A percentile compares a stretch with the other conserved stretches of the same genome.
Evolutionary conservation across 1,139 yeast genomes (phyloP).

Genomic region (Pichia sp.): DNA sequence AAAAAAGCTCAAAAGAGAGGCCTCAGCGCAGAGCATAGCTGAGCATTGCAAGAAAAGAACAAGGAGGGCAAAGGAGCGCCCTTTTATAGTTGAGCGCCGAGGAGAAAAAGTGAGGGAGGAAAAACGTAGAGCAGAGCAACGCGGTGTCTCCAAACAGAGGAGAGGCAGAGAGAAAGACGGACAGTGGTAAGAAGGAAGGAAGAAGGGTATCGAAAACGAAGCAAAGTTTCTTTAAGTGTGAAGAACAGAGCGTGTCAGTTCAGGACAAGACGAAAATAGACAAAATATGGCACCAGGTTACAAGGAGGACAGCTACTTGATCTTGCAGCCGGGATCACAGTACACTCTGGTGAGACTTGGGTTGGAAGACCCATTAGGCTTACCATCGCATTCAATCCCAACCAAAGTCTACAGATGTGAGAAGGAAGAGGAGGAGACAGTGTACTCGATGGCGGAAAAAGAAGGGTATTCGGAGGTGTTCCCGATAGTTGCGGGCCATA

Average conservation of each 20-base stretch:
- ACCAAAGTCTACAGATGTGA: conserved; percentile 63
- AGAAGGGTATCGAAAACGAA: neutral
- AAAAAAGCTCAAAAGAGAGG: conserved; percentile 26
- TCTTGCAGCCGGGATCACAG: conserved; percentile 79
- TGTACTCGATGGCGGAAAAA: neutral
- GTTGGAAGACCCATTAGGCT: conserved; percentile 68
- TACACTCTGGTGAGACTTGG: conserved; percentile 78
- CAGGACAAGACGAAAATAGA: neutral
- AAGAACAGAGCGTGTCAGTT: no score
- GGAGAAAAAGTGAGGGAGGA: no score
- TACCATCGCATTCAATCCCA: conserved; percentile 74
- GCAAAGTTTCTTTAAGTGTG: neutral
- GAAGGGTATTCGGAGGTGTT: conserved; percentile 34
- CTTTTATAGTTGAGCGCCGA: conserved; percentile 12
- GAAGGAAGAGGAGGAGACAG: conserved; percentile 30
- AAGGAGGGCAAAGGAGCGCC: conserved; percentile 1
- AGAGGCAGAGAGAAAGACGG: neutral
- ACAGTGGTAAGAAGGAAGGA: no score
- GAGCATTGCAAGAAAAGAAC: neutral
- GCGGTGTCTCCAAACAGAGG: neutral
- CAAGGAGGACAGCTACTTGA: conserved; percentile 43
- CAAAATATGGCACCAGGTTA: conserved; percentile 34
- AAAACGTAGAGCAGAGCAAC: neutral
- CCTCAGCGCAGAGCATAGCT: neutral
- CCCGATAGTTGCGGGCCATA: conserved; percentile 63